Evolutionary conservation across 2,329 filamentous ascomycete genomes (phyloP), one percentile per base, ranked within the genome.

Genomic region (Ceratocystis destructans): DNA sequence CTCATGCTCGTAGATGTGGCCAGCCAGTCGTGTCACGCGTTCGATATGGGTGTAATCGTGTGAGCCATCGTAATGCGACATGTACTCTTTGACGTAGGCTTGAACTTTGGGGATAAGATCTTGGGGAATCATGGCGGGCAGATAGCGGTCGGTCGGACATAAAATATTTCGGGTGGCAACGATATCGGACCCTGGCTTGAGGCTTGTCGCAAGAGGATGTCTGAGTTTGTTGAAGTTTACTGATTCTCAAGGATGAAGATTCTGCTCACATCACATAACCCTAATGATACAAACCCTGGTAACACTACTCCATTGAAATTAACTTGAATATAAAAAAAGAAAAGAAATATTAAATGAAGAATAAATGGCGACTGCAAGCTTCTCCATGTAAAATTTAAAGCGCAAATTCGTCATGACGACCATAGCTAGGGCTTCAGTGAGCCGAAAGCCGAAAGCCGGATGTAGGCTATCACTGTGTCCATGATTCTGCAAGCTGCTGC

Each of bases 11-110:
- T 88, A 79, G 69, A 91, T 87, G 70, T 82, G 77, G 59, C 83
- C 83, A 5, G 90, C 83, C 45, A 94, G 82, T n/a, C 82, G 80
- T 25, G 91, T 77, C 25, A 96, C 91, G 64, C 92, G 87, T 69
- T 85, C 79, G 72, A 96, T 89, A 75, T 96, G 92, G 66, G 83
- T 79, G 78, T 89, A 95, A 77, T 96, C 90, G 78, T 96, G 92
- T 1, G 90, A 96, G 64, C 85, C 85, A 76, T 96, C 92, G 76
- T 90, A 90, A 69, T 83, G 79, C 59, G 83, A 79, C 87, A 92
- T 93, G 78, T 88, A 90, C 53, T 80, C 77, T 72, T 84, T 78
- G 64, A 90, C 86, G 73, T 87, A 89, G 59, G 77, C 76, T 20
- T 83, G 84, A 68, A 87, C 82, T 62, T 77, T 75, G 73, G 84